Percentiles rank a stretch among this genome's conserved stretches.
phyloP scores from a whole-genome alignment of 2,329 filamentous ascomycete genomes.

The Eurotiales sp. region DNA sequence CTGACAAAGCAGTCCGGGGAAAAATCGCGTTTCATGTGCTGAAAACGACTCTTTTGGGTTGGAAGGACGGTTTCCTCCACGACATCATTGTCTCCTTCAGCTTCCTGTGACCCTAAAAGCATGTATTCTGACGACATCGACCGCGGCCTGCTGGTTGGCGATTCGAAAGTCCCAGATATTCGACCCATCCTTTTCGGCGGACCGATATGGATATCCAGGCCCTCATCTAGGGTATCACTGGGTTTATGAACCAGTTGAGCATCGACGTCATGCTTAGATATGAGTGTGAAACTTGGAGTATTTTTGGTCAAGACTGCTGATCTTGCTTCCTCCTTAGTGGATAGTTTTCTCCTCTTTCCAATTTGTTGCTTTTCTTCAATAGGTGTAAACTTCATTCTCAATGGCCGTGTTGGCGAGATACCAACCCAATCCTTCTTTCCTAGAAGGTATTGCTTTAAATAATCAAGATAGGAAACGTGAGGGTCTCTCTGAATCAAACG shows the following conservation, averaged over 20 bases:
- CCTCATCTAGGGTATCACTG: background rate
- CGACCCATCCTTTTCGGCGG: background rate
- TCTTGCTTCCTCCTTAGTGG: constrained; percentile 27
- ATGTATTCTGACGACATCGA: constrained; percentile 12
- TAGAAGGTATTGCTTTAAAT: constrained; percentile 32
- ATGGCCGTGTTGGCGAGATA: constrained; percentile 30
- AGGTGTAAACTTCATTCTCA: constrained; percentile 29
- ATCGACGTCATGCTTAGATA: background rate
- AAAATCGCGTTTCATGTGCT: background rate
- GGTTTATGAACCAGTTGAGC: background rate
- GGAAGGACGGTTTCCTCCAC: background rate
- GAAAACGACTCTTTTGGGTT: background rate
- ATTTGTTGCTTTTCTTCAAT: constrained; percentile 29
- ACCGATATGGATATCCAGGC: constrained; percentile 4
- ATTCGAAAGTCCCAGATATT: background rate
- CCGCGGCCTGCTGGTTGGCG: constrained; percentile 9
- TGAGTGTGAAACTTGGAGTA: constrained; percentile 2
- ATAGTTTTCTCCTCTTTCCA: constrained; percentile 34
- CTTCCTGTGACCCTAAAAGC: constrained; percentile 8
- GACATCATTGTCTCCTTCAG: background rate
- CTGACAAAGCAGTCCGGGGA: background rate
- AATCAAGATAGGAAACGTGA: constrained; percentile 19
- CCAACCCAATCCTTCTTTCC: constrained; percentile 36
- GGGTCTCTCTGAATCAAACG: background rate
- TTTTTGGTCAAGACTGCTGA: constrained; percentile 16